Evolutionary conservation across 2,329 filamentous ascomycete genomes (phyloP).

Genomic region (Bipolaris cookei): DNA sequence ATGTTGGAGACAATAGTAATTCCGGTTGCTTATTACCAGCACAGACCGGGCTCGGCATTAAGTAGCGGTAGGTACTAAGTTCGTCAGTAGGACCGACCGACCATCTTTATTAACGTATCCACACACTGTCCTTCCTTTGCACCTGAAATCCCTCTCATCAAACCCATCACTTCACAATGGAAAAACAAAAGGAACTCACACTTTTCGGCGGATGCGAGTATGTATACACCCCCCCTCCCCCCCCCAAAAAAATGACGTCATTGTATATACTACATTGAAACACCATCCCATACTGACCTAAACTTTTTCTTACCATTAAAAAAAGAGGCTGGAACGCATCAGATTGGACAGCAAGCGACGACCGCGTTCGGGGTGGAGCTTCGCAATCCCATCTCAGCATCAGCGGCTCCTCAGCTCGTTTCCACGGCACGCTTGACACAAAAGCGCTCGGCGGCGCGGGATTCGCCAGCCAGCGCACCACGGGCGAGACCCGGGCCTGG

Average conservation of each 20-base stretch:
- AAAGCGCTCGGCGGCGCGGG: conserved; percentile 78
- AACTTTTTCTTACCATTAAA: too few relatives aligned
- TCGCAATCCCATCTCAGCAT: conserved; percentile 63
- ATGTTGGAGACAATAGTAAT: neutral
- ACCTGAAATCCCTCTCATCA: neutral
- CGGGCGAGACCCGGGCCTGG: conserved; percentile 62
- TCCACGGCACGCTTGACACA: conserved; percentile 75
- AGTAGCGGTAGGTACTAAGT: too few relatives aligned
- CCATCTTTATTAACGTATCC: neutral
- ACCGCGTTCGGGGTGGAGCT: conserved; percentile 76
- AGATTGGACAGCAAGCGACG: conserved; percentile 74
- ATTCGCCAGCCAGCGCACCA: conserved; percentile 79
- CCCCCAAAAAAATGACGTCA: too few relatives aligned
- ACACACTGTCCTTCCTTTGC: neutral
- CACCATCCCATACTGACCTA: neutral
- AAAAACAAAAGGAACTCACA: conserved; percentile 22
- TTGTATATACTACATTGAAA: neutral
- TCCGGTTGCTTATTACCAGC: neutral
- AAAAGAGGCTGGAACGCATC: conserved; percentile 63
- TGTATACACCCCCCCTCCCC: neutral
- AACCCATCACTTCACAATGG: conserved; percentile 20
- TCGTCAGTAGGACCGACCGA: neutral
- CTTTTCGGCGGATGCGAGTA: conserved; percentile 45
- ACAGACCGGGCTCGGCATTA: conserved; percentile 11
- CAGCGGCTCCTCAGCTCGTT: conserved; percentile 54